Percentiles rank a stretch among this genome's conserved stretches.
Evolutionary conservation across 495 filamentous ascomycete genomes (phyloP).

Genomic region (Penicillium bovifimosum): DNA sequence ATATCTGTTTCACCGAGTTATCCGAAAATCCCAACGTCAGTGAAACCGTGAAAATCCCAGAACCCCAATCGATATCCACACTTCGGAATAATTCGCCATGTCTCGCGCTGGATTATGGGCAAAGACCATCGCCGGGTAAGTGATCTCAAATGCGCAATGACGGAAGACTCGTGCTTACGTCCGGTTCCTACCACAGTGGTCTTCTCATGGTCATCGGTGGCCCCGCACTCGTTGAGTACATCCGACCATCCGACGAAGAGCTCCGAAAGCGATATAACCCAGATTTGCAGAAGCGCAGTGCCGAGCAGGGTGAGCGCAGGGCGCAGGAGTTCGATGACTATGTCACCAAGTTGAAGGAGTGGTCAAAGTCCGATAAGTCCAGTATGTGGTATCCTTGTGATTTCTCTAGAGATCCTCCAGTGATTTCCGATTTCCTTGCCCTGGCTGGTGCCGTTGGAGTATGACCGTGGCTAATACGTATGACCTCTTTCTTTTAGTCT

Average conservation of each 20-base stretch:
- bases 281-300: constrained; percentile 76
- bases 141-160: neutral
- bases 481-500: constrained; percentile 50
- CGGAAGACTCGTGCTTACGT: constrained; percentile 9
- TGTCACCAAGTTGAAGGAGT: constrained; percentile 73
- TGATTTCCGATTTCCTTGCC: too few relatives aligned
- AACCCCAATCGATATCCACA: neutral
- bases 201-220: constrained; percentile 69
- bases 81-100: constrained; percentile 33
- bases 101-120: constrained; percentile 46
- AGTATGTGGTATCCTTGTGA: constrained; percentile 42
- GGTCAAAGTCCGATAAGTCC: constrained; percentile 85
- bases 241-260: constrained; percentile 86
- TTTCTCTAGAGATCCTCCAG: neutral
- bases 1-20: neutral
- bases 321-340: constrained; percentile 87
- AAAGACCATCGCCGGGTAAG: constrained; percentile 52
- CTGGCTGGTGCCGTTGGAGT: neutral
- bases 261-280: constrained; percentile 90
- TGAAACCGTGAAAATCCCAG: neutral
- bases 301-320: constrained; percentile 64
- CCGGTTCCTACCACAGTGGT: constrained; percentile 46
- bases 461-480: constrained; percentile 1
- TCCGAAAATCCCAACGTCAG: neutral
- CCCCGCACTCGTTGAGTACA: constrained; percentile 72